Evolutionary conservation across 2,329 filamentous ascomycete species (phyloP).

Genomic region (Monosporascus ibericus): DNA sequence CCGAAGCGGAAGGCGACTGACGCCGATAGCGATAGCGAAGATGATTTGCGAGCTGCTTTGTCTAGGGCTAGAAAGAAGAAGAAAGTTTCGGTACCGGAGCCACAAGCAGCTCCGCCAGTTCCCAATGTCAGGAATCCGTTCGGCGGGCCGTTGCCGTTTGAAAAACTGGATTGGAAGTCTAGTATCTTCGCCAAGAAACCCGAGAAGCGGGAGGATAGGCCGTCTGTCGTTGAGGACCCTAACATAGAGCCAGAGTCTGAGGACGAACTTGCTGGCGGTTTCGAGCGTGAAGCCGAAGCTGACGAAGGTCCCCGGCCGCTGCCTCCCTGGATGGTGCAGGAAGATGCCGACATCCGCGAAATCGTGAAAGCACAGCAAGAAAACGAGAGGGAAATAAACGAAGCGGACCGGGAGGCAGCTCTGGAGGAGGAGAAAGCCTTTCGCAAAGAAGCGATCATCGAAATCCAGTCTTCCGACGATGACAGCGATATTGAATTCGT

Average conservation of each 20-base stretch:
- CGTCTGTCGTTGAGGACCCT: constrained; percentile 9
- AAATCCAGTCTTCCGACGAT: constrained; percentile 57
- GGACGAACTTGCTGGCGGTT: constrained; percentile 30
- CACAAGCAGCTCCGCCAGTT: constrained; percentile 27
- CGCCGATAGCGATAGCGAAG: constrained; percentile 66
- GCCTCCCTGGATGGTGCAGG: constrained; percentile 65
- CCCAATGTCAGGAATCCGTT: constrained; percentile 58
- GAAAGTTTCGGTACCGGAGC: constrained; percentile 30
- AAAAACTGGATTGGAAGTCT: constrained; percentile 69
- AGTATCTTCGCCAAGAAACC: constrained; percentile 46
- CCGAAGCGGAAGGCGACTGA: constrained; percentile 40
- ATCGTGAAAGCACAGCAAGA: constrained; percentile 53
- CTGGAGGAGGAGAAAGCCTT: constrained; percentile 45
- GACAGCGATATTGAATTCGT: constrained; percentile 53
- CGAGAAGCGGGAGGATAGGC: constrained; percentile 15
- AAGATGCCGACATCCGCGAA: constrained; percentile 60
- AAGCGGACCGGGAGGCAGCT: constrained; percentile 53
- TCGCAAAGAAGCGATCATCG: constrained; percentile 46
- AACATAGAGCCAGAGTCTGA: constrained; percentile 6
- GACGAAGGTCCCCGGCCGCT: constrained; percentile 51
- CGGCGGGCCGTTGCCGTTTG: constrained; percentile 82
- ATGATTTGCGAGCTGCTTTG: constrained; percentile 73
- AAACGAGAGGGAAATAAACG: constrained; percentile 54
- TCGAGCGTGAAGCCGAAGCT: constrained; percentile 22
- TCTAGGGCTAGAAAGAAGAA: constrained; percentile 63